These are phyloP conservation scores for Saccharomyces hybrid DNA, from an alignment of 1,139 yeast genomes.

Conservation along the genomic window DNA sequence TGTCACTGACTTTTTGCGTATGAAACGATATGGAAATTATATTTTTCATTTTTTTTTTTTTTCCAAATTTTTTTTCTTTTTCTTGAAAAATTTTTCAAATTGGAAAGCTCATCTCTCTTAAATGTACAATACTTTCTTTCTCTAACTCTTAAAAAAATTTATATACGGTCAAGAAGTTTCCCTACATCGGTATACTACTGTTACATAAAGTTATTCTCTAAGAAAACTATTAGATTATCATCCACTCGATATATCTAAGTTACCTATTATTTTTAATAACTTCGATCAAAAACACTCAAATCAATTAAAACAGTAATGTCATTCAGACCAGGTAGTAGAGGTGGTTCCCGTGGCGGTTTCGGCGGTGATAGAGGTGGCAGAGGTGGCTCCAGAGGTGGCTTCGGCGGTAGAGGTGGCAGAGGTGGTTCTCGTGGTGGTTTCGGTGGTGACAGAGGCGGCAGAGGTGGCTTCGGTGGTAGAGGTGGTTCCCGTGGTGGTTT, in stretches of 20 bases:
- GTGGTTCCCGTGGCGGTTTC: conserved; percentile 34
- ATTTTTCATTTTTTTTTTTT: background rate
- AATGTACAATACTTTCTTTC: conserved; percentile 1
- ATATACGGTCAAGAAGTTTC: background rate
- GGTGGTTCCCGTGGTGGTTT: too few relatives aligned
- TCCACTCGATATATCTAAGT: background rate
- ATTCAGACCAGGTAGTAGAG: conserved; percentile 47
- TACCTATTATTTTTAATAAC: conserved; percentile 2
- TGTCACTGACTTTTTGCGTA: background rate
- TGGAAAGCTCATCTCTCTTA: conserved; percentile 1
- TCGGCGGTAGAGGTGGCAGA: conserved; percentile 46
- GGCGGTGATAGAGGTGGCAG: conserved; percentile 31
- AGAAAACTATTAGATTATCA: background rate
- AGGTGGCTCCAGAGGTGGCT: conserved; percentile 50
- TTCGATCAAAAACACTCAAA: conserved; percentile 5
- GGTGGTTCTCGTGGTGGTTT: conserved; percentile 26
- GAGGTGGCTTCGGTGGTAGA: too few relatives aligned
- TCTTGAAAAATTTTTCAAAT: conserved; percentile 3
- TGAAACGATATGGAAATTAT: background rate
- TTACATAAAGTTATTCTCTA: background rate
- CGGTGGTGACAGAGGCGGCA: conserved; percentile 19
- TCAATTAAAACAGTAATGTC: conserved; percentile 37
- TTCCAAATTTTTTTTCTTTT: background rate
- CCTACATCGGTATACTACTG: background rate
- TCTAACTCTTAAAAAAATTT: background rate